phyloP scores from a whole-genome alignment of 768 basidiomycete genomes.

The Kwoniella sp. region DNA sequence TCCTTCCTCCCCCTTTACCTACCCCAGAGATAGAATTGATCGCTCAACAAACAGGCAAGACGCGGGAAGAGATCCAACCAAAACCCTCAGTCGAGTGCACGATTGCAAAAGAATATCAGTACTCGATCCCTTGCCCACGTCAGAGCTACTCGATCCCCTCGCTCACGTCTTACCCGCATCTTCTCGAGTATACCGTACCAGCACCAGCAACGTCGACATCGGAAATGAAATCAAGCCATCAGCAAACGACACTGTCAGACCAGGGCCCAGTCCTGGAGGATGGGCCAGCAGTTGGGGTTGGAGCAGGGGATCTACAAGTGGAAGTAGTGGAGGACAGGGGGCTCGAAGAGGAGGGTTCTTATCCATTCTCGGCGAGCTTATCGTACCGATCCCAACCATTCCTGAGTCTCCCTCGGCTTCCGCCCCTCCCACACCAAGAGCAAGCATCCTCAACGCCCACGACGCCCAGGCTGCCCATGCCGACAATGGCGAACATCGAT shows the following conservation, averaged over 20 bases:
- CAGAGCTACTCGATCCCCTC: conserved; percentile 33
- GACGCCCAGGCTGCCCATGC: background rate
- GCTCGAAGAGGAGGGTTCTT: conserved; percentile 18
- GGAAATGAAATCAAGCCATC: background rate
- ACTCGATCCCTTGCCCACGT: conserved; percentile 38
- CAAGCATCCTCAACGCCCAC: background rate
- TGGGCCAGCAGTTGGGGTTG: conserved; percentile 3
- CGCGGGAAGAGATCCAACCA: conserved; percentile 4
- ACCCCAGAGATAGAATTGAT: conserved; percentile 20
- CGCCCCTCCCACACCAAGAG: background rate
- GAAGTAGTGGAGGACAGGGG: conserved; percentile 9
- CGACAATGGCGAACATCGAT: background rate
- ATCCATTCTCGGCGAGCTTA: conserved; percentile 28
- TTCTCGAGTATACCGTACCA: background rate
- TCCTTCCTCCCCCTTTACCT: conserved; percentile 15
- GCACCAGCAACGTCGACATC: conserved; percentile 6
- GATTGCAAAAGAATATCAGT: conserved; percentile 27
- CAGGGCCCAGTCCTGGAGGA: background rate
- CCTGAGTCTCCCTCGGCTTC: background rate
- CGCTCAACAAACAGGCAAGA: conserved; percentile 5
- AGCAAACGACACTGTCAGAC: background rate
- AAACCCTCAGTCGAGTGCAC: conserved; percentile 5
- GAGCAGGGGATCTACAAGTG: conserved; percentile 15
- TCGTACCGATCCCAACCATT: conserved; percentile 28
- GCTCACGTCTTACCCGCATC: conserved; percentile 27